These are phyloP conservation scores for Epichloe glyceriae DNA, from an alignment of 2,329 filamentous ascomycete genomes.

Conservation along the genomic window DNA sequence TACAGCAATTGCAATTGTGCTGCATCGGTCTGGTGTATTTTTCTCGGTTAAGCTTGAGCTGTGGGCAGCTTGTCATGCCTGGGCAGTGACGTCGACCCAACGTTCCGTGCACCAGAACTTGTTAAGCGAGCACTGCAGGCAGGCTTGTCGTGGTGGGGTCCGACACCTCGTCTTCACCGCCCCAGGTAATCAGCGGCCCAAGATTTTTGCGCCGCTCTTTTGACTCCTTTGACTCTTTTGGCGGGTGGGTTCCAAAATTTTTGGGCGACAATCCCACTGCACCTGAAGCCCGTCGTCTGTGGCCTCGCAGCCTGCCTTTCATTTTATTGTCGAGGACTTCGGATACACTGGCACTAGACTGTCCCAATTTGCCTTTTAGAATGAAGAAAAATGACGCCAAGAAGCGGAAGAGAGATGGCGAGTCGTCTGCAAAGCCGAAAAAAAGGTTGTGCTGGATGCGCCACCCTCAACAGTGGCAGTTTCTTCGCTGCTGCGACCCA, in stretches of 20 bases:
- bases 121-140: slow-evolving; percentile 1
- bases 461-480: slow-evolving; percentile 28
- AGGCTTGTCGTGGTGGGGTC: slow-evolving; percentile 6
- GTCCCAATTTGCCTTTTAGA: neutral
- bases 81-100: slow-evolving; percentile 3
- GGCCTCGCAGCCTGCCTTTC: neutral
- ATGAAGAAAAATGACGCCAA: slow-evolving; percentile 30
- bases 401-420: slow-evolving; percentile 41
- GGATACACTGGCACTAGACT: neutral
- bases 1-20: neutral
- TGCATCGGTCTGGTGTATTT: neutral
- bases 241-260: slow-evolving; percentile 14
- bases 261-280: slow-evolving; percentile 15
- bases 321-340: neutral
- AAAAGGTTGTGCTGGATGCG: slow-evolving; percentile 40
- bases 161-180: slow-evolving; percentile 12
- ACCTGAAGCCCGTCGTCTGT: neutral
- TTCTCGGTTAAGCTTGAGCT: neutral
- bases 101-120: neutral
- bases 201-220: slow-evolving; percentile 14
- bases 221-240: slow-evolving; percentile 1
- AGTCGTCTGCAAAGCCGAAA: slow-evolving; percentile 28
- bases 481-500: slow-evolving; percentile 31
- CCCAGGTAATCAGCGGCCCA: slow-evolving; percentile 15
- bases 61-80: slow-evolving; percentile 4